A percentile compares a stretch with the other conserved stretches of the same genome.
Evolutionary conservation across 768 basidiomycete species (phyloP).

Genomic region (Porpolomopsis calyptriformis): DNA sequence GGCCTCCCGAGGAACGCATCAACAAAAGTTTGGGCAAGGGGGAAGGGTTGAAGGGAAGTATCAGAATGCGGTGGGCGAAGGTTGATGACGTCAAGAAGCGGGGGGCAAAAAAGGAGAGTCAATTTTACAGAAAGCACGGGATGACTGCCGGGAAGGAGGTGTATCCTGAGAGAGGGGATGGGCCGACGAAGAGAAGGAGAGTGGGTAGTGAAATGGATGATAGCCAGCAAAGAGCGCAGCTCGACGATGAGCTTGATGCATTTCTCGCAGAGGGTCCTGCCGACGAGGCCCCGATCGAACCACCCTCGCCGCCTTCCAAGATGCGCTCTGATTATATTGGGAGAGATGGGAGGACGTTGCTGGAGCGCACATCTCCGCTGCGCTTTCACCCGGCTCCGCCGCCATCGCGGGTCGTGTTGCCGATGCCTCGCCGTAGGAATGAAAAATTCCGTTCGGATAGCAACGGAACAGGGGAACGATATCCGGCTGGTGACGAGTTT

Average conservation of each 20-base stretch:
- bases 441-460: conserved; percentile 17
- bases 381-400: conserved; percentile 30
- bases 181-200: conserved; percentile 18
- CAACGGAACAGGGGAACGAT: conserved; percentile 13
- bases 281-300: conserved; percentile 14
- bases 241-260: conserved; percentile 62
- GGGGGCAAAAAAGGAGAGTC: conserved; percentile 60
- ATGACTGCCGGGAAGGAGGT: conserved; percentile 49
- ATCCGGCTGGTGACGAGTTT: conserved; percentile 13
- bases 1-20: conserved; percentile 75
- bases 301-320: conserved; percentile 39
- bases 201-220: conserved; percentile 26
- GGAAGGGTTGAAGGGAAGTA: conserved; percentile 51
- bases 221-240: conserved; percentile 26
- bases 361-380: conserved; percentile 44
- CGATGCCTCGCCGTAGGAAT: conserved; percentile 33
- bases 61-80: conserved; percentile 71
- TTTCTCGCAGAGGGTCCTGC: conserved; percentile 46
- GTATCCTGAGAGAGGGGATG: conserved; percentile 22
- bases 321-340: conserved; percentile 60
- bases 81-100: conserved; percentile 66
- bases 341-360: conserved; percentile 37
- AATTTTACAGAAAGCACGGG: conserved; percentile 75
- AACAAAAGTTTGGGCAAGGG: conserved; percentile 60
- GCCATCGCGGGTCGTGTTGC: conserved; percentile 36